These are phyloP conservation scores for Tricholoma furcatifolium DNA, from an alignment of 768 basidiomycete genomes.

Conservation along the genomic window DNA sequence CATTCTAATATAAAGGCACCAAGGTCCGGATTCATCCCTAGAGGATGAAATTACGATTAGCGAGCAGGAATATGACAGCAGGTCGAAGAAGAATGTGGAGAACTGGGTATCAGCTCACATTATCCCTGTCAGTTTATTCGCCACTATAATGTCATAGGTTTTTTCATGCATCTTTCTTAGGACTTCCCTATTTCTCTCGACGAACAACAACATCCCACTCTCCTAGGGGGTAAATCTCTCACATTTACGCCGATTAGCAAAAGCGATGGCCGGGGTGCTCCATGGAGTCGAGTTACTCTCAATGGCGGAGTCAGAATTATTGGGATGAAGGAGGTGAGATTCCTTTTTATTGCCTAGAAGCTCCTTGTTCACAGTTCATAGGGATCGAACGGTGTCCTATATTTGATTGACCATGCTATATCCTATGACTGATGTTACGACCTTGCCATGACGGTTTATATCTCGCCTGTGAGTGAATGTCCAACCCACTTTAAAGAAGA, in stretches of 20 bases:
- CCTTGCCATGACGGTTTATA: too few species aligned
- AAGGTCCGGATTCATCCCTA: conserved; percentile 39
- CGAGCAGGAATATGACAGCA: conserved; percentile 63
- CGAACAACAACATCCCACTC: conserved; percentile 49
- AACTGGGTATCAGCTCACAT: conserved; percentile 84
- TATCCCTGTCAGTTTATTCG: conserved; percentile 56
- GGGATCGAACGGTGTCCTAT: conserved; percentile 57
- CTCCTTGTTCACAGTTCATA: conserved; percentile 17
- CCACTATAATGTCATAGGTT: neutral
- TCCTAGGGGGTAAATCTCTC: conserved; percentile 58
- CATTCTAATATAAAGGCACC: conserved; percentile 46
- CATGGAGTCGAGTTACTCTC: conserved; percentile 61
- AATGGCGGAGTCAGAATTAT: conserved; percentile 56
- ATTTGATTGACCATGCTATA: conserved; percentile 57
- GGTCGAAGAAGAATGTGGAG: conserved; percentile 66
- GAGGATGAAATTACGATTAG: conserved; percentile 55
- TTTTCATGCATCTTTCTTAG: conserved; percentile 24
- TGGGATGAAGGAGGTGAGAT: conserved; percentile 58
- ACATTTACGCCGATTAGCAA: conserved; percentile 44
- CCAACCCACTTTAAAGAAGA: too few species aligned
- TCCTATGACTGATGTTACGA: conserved; percentile 20
- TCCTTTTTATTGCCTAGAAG: neutral
- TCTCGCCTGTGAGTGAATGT: too few species aligned
- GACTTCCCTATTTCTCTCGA: conserved; percentile 48
- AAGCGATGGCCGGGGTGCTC: conserved; percentile 34